Evolutionary conservation across 441 rosid species (phyloP).

Genomic region (Brassica hybrid): DNA sequence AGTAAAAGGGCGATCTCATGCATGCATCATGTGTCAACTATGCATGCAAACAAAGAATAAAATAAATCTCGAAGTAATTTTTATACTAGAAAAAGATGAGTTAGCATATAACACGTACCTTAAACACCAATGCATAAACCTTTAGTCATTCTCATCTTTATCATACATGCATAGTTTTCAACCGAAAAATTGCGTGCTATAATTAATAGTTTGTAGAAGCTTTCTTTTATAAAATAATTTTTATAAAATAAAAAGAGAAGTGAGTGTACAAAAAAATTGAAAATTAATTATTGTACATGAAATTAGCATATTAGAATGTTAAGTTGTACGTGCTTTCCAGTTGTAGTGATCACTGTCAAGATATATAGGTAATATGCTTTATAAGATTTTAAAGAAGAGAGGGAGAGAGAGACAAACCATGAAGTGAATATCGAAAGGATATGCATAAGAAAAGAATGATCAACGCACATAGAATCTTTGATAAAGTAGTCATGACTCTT

Average conservation of each 20-base stretch:
- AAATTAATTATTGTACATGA: neutral
- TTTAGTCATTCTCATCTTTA: neutral
- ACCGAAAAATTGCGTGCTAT: neutral
- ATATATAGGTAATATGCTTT: slow-evolving; percentile 5
- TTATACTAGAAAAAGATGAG: neutral
- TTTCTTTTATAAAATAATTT: neutral
- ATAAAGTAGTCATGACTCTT: slow-evolving; percentile 34
- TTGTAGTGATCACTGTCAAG: neutral
- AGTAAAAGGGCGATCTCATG: neutral
- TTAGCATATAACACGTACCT: neutral
- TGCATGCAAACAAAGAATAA: slow-evolving; percentile 17
- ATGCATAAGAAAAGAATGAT: slow-evolving; percentile 31
- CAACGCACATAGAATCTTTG: slow-evolving; percentile 31
- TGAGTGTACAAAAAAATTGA: neutral
- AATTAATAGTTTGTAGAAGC: neutral
- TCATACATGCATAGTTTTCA: neutral
- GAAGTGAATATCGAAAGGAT: slow-evolving; percentile 31
- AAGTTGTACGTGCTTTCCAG: neutral
- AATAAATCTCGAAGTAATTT: slow-evolving; percentile 5
- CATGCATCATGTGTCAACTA: slow-evolving; percentile 22
- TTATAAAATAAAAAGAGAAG: neutral
- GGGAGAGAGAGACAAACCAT: slow-evolving; percentile 32
- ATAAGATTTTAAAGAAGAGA: slow-evolving; percentile 6
- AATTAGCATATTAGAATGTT: neutral
- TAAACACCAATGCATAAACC: neutral